phyloP scores from a whole-genome alignment of 352 stramenopile species.

The Phytopythium chamaehyphon region DNA sequence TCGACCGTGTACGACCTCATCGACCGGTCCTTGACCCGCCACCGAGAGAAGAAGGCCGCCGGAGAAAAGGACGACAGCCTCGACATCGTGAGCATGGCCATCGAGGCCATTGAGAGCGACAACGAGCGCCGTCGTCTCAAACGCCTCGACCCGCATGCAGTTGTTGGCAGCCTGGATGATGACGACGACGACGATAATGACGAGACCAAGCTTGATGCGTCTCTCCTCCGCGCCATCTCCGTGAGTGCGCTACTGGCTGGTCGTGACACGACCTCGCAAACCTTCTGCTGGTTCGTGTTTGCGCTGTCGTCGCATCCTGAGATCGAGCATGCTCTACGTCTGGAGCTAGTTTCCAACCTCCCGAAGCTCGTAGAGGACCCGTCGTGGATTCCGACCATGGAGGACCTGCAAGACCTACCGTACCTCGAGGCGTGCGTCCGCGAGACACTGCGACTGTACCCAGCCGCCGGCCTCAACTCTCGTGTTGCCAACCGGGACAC shows the following conservation, averaged over 20 bases:
- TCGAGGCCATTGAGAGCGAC: conserved; percentile 4
- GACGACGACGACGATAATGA: background rate
- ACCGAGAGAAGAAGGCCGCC: background rate
- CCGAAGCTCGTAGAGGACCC: conserved; percentile 19
- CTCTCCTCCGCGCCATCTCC: conserved; percentile 3
- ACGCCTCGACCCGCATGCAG: background rate
- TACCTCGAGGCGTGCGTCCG: conserved; percentile 61
- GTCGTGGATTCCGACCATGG: conserved; percentile 32
- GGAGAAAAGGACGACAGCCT: conserved; percentile 4
- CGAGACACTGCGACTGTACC: conserved; percentile 61
- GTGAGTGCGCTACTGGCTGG: conserved; percentile 8
- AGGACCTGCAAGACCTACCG: conserved; percentile 39
- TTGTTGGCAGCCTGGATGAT: background rate
- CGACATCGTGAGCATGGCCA: conserved; percentile 10
- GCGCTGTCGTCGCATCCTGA: conserved; percentile 49
- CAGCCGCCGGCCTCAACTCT: conserved; percentile 26
- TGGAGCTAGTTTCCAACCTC: conserved; percentile 39
- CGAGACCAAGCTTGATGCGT: conserved; percentile 1
- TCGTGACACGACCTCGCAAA: conserved; percentile 11
- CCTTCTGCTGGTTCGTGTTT: conserved; percentile 59
- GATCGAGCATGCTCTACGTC: conserved; percentile 31
- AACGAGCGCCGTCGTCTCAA: conserved; percentile 1
- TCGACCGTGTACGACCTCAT: conserved; percentile 33
- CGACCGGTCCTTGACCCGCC: conserved; percentile 17
- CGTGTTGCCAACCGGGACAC: conserved; percentile 22